phyloP scores from a whole-genome alignment of 176 grass and related monocot genomes.

The Sorghum bicolor region DNA sequence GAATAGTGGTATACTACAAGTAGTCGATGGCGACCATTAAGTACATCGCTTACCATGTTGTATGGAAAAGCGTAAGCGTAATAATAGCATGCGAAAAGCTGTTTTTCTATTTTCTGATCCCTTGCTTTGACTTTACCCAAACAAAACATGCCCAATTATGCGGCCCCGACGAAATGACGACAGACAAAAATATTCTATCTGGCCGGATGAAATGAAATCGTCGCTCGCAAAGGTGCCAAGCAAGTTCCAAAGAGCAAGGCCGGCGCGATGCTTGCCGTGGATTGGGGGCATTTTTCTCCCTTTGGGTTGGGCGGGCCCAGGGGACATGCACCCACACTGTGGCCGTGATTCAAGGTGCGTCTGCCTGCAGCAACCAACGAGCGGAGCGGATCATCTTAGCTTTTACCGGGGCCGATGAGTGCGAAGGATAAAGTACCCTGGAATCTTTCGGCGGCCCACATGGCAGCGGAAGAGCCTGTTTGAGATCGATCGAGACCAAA shows the following conservation, averaged over 20 bases:
- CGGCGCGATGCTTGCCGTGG: constrained; percentile 26
- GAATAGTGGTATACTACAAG: neutral
- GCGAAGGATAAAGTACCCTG: neutral
- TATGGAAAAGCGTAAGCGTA: neutral
- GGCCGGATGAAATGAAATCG: neutral
- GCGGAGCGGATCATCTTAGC: neutral
- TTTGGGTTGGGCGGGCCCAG: neutral
- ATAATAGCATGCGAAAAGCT: neutral
- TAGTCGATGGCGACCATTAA: neutral
- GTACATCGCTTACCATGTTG: neutral
- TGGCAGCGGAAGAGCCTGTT: neutral
- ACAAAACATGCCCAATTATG: constrained; percentile 26
- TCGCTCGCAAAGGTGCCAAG: neutral
- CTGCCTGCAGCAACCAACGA: constrained; percentile 18
- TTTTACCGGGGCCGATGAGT: neutral
- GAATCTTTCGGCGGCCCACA: neutral
- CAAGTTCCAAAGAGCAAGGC: neutral
- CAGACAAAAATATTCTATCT: neutral
- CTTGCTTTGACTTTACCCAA: constrained; percentile 37
- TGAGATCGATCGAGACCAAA: neutral
- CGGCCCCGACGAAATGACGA: neutral
- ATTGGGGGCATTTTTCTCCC: neutral
- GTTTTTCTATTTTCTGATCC: neutral
- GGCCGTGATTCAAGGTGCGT: constrained; percentile 46
- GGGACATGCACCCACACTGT: neutral